Base-by-base conservation (phyloP, 129 eudicot species). In the Flaveria linearis region DNA sequence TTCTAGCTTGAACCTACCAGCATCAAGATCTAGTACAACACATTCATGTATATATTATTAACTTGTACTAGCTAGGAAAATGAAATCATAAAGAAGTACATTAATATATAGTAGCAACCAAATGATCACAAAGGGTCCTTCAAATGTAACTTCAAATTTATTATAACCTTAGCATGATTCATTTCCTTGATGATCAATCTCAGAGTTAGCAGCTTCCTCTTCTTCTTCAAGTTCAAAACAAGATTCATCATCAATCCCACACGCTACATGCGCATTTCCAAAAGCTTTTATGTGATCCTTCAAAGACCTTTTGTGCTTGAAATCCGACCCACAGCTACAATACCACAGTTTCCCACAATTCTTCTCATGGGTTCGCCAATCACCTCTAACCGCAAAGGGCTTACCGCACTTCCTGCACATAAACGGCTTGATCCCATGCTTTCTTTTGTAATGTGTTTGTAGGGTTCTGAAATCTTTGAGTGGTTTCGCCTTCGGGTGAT, bases 301-400 rank as follows among this genome's bases (percentile, higher is more conserved):
- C 17, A 89, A 76, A 61, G 97, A 92, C 67, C 97, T 92, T 46
- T 89, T 92, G 82, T 92, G 97, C 83, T 92, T 92, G 52, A 92
- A 92, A 82, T 92, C 96, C 1, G 97, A 91, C 9, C 97, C 96
- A 50, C 97, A 91, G 58, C 82, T 83, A 69, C 97, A 91, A 81
- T 88, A 91, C 97, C 97, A 91, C 46, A 91, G 87, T 76, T 89
- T 91, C 42, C 97, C 97, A 80, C 97, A 91, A 49, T 91, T 91
- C 87, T 91, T 91, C 82, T 91, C 96, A 52, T 91, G 97, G 11
- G 97, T 91, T 61, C 97, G 85, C 97, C 97, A 91, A 53, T 91
- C 97, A 0, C 97, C 97, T 75, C 92, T 80, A 33, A 92, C 97
- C 0, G 97, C 97, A 68, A 92, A 92, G 22, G 92, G 87, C 68